Evolutionary conservation across 305 asterid genomes (phyloP).

Genomic region (Fraxinus floribunda): DNA sequence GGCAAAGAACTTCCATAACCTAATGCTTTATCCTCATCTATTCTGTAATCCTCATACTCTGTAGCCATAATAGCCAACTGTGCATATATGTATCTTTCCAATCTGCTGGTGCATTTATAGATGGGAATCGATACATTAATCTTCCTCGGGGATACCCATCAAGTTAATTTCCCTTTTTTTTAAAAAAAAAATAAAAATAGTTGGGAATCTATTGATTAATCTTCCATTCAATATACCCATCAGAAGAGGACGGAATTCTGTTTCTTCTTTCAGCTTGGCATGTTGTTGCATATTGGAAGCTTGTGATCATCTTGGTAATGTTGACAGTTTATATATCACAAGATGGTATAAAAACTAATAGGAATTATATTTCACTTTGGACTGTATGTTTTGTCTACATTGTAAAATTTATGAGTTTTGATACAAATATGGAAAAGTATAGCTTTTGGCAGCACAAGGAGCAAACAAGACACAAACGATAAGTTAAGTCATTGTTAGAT

Average conservation of each 20-base stretch:
- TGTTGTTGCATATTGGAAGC: neutral
- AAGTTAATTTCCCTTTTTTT: no score
- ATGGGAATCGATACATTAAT: neutral
- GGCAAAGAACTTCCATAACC: conserved; percentile 45
- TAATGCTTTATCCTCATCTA: conserved; percentile 27
- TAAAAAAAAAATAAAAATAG: neutral
- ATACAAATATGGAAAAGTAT: neutral
- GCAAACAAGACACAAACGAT: neutral
- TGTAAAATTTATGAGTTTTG: neutral
- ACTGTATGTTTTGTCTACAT: neutral
- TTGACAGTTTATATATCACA: neutral
- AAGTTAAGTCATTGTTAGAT: neutral
- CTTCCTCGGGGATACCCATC: neutral
- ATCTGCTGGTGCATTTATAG: neutral
- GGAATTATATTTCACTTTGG: neutral
- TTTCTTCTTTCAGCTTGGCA: neutral
- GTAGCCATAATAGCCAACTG: conserved; percentile 26
- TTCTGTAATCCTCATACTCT: neutral
- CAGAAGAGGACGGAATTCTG: neutral
- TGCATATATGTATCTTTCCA: neutral
- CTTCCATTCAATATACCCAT: conserved; percentile 10
- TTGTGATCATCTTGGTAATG: neutral
- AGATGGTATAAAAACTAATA: neutral
- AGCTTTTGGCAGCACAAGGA: neutral
- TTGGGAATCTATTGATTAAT: neutral